phyloP scores from a whole-genome alignment of 2,329 filamentous ascomycete species.

The Aspergillus fumigatiaffinis region DNA sequence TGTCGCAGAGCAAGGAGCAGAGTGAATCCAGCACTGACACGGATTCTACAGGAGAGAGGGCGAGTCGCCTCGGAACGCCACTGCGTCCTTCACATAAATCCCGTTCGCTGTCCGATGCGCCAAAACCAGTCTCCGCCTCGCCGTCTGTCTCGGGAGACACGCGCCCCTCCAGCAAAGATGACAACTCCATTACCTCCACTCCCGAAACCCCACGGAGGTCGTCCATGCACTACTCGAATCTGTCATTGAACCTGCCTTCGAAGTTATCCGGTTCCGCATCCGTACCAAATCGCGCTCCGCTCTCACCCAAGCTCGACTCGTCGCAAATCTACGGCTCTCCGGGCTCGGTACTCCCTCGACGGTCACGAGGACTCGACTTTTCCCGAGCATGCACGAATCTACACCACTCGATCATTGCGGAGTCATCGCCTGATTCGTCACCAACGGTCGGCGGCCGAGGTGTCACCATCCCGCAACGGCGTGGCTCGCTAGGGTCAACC shows the following conservation, averaged over 20 bases:
- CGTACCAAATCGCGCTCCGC: constrained; percentile 58
- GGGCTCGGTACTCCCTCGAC: constrained; percentile 79
- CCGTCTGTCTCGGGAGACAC: constrained; percentile 56
- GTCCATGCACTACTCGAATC: constrained; percentile 58
- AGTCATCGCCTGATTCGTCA: constrained; percentile 86
- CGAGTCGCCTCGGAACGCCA: constrained; percentile 18
- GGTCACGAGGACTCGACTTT: constrained; percentile 88
- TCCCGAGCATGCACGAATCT: constrained; percentile 89
- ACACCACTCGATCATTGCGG: constrained; percentile 90
- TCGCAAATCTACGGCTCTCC: constrained; percentile 83
- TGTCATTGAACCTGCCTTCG: constrained; percentile 67
- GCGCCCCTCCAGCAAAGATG: constrained; percentile 61
- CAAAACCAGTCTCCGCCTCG: constrained; percentile 55
- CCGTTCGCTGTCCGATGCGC: constrained; percentile 64
- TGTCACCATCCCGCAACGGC: constrained; percentile 56
- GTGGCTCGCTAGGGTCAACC: constrained; percentile 57
- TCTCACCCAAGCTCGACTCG: constrained; percentile 82
- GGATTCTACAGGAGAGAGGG: constrained; percentile 8
- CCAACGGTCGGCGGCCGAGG: constrained; percentile 73
- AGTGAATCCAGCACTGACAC: constrained; percentile 11
- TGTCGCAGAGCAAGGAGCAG: constrained; percentile 24
- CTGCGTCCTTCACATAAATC: constrained; percentile 46
- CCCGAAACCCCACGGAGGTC: constrained; percentile 72
- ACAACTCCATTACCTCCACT: constrained; percentile 52
- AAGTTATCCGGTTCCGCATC: constrained; percentile 47